Evolutionary conservation across 306 rosid genomes (phyloP), one percentile per base, ranked within the genome.

Genomic region (Dicorynia guianensis): DNA sequence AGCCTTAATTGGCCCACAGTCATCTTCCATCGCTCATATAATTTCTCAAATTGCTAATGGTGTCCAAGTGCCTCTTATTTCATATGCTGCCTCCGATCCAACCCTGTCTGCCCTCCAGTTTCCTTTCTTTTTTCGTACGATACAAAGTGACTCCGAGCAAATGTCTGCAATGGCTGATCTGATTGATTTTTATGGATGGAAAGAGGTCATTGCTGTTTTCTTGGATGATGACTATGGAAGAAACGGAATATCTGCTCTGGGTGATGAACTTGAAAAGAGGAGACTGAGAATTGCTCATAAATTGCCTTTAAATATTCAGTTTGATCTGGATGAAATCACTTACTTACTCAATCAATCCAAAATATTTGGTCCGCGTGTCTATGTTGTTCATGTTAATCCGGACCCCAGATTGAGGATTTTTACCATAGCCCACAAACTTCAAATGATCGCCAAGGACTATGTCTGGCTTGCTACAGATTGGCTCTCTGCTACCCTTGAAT

Each of bases 381-480:
- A 87, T 79, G 85, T 95, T 74, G 91, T 95, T 86, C 97, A 95
- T 66, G 75, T 90, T 67, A 85, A 81, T 76, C 83, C 87, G n/a
- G 97, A 92, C 57, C 96, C 96, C 14, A 62, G 81, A 48, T 75
- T 95, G 83, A 89, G 90, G 59, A 67, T 92, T 57, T 92, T 95
- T 70, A 64, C 75, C 11, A 33, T 89, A 49, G 99, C 96, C 44
- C 71, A 85, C 38, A 76, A 81, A 63, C 97, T 95, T 74, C 75
- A 85, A 77, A 95, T 95, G 99, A 86, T 92, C 89, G 84, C 86
- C 20, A 79, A 81, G 36, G 76, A 79, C 43, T 95, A 85, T 60
- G 97, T 87, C 20, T 95, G 99, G 99, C 84, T 95, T 63, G 93
- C 90, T 52, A 90, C 97, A 0, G 97, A 95, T 80, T 95, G 97